These are phyloP conservation scores for Apiospora kogelbergensis DNA, from an alignment of 2,329 filamentous ascomycete species.

Conservation along the genomic window DNA sequence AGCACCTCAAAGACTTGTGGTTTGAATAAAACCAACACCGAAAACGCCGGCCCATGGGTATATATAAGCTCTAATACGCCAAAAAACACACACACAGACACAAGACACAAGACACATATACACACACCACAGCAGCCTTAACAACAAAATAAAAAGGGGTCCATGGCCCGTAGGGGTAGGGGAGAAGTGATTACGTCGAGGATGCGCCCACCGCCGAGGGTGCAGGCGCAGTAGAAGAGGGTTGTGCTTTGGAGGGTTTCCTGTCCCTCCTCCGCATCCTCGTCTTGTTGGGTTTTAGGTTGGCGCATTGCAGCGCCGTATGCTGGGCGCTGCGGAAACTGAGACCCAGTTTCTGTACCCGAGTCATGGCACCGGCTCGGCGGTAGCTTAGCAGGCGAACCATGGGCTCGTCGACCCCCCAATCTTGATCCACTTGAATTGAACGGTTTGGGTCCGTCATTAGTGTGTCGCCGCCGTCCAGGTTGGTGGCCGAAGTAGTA, in stretches of 20 bases:
- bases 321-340: slow-evolving; percentile 7
- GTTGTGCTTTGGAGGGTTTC: slow-evolving; percentile 1
- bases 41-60: slow-evolving; percentile 9
- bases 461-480: neutral
- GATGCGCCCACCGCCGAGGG: neutral
- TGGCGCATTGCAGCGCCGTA: slow-evolving; percentile 9
- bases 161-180: too few species aligned
- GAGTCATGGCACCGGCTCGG: slow-evolving; percentile 2
- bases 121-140: neutral
- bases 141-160: neutral
- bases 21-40: slow-evolving; percentile 1
- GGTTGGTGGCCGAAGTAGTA: neutral
- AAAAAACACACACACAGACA: neutral
- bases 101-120: neutral
- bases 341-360: slow-evolving; percentile 9
- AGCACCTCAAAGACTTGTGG: neutral
- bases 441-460: neutral
- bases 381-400: slow-evolving; percentile 8
- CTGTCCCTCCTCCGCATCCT: slow-evolving; percentile 8
- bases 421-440: slow-evolving; percentile 4
- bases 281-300: slow-evolving; percentile 4
- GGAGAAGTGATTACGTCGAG: neutral
- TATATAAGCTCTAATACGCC: slow-evolving; percentile 7
- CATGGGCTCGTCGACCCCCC: slow-evolving; percentile 3
- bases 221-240: neutral